Evolutionary conservation across 2,329 filamentous ascomycete species (phyloP).

Genomic region (Colletotrichum zoysiae): DNA sequence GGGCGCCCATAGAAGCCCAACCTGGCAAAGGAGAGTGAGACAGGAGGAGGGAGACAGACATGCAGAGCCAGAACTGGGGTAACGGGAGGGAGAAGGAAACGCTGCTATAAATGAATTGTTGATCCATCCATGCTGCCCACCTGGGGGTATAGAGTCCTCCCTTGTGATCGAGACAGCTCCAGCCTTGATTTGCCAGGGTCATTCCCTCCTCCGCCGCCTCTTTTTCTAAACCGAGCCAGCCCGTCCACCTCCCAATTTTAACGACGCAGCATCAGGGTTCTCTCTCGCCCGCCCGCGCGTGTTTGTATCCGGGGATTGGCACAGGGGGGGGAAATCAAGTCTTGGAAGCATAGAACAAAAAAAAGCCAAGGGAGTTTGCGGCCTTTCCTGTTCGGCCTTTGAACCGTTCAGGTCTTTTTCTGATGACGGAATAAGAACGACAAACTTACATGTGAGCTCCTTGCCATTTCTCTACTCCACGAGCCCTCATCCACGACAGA

Average conservation of each 20-base stretch:
- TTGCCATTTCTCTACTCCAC: conserved; percentile 9
- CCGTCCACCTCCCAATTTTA: not conserved
- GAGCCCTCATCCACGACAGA: not conserved
- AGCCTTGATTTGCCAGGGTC: conserved; percentile 10
- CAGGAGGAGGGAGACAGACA: conserved; percentile 25
- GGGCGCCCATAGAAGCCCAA: not conserved
- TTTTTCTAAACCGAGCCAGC: conserved; percentile 8
- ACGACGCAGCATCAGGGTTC: conserved; percentile 6
- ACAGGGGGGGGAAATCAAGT: not conserved
- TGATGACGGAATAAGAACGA: conserved; percentile 30
- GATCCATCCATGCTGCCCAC: conserved; percentile 18
- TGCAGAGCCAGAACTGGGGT: conserved; percentile 38
- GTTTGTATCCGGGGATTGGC: not conserved
- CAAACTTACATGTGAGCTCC: conserved; percentile 19
- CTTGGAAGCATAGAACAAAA: not conserved
- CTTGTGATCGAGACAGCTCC: conserved; percentile 33
- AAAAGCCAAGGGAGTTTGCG: not conserved
- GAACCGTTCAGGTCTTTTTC: conserved; percentile 2
- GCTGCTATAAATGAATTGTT: conserved; percentile 36
- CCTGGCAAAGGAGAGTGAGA: conserved; percentile 28
- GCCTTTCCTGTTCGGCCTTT: conserved; percentile 4
- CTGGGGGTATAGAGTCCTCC: conserved; percentile 15
- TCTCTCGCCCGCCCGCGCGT: not conserved
- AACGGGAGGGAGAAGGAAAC: conserved; percentile 36
- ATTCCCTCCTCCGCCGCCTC: conserved; percentile 12